A percentile compares a stretch with the other conserved stretches of the same genome.
These are phyloP conservation scores for Zizania latifolia DNA, from an alignment of 176 grass and related monocot species.

Conservation along the genomic window DNA sequence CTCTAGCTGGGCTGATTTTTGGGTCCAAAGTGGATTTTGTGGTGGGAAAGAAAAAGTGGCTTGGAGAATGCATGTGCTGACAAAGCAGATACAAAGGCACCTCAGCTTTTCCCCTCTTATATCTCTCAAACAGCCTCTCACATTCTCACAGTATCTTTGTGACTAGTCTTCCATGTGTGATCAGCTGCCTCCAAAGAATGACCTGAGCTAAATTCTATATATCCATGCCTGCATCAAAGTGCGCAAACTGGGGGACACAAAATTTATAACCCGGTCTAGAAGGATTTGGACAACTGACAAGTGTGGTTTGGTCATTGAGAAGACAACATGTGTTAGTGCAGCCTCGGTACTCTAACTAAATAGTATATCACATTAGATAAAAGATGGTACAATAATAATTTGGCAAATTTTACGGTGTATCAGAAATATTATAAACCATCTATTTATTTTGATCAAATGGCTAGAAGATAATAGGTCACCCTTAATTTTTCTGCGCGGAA, in stretches of 20 bases:
- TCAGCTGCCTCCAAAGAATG: constrained; percentile 52
- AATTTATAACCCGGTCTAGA: constrained; percentile 43
- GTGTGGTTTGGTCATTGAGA: constrained; percentile 22
- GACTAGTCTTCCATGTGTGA: constrained; percentile 18
- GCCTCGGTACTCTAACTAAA: too few species aligned
- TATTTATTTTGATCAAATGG: too few species aligned
- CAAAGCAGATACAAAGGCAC: constrained; percentile 67
- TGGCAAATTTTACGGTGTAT: too few species aligned
- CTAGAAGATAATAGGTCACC: too few species aligned
- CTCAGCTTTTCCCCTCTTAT: constrained; percentile 44
- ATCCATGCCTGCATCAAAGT: constrained; percentile 43
- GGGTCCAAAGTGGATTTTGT: constrained; percentile 66
- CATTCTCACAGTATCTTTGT: constrained; percentile 37
- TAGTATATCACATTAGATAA: too few species aligned
- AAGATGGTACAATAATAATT: too few species aligned
- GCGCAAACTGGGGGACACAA: constrained; percentile 33
- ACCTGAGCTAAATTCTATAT: constrained; percentile 20
- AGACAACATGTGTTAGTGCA: too few species aligned
- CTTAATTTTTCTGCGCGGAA: too few species aligned
- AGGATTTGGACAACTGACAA: constrained; percentile 32
- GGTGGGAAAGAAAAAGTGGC: constrained; percentile 39
- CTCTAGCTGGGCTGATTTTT: constrained; percentile 9
- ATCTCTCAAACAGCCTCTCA: neutral
- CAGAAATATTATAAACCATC: too few species aligned
- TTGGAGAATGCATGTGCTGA: constrained; percentile 73